A percentile compares a stretch with the other conserved stretches of the same genome.
Conservation (phyloP, 1,284 basidiomycete species). For the Puccinia horiana region DNA sequence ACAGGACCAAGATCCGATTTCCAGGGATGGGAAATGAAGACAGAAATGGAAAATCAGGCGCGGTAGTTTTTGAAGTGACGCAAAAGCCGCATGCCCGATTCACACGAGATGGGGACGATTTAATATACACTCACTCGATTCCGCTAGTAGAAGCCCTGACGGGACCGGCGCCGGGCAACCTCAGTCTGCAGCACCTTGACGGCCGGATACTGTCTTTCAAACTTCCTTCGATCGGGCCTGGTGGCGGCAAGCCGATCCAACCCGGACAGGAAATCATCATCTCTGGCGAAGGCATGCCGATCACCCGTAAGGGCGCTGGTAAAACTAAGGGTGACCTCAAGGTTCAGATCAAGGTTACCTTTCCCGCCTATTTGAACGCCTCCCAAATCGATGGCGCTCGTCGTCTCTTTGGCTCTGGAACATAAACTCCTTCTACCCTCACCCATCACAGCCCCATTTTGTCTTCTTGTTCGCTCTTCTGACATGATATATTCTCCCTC, state of each 20-base stretch:
- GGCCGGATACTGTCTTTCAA: conserved; percentile 72
- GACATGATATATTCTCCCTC: not conserved
- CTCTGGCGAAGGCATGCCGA: conserved; percentile 83
- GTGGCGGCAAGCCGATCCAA: conserved; percentile 63
- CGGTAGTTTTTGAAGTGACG: conserved; percentile 76
- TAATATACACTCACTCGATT: conserved; percentile 68
- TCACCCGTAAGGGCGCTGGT: conserved; percentile 73
- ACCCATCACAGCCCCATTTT: not conserved
- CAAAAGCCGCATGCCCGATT: conserved; percentile 82
- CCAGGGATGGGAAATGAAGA: conserved; percentile 80
- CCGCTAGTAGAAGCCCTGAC: conserved; percentile 80
- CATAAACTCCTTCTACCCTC: not conserved
- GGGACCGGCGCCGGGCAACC: conserved; percentile 60
- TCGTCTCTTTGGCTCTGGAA: conserved; percentile 31
- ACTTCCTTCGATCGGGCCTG: conserved; percentile 66
- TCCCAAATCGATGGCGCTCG: conserved; percentile 75
- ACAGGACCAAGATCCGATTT: conserved; percentile 86
- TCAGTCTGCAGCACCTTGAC: conserved; percentile 71
- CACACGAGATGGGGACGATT: conserved; percentile 76
- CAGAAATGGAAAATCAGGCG: conserved; percentile 72
- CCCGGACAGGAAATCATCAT: conserved; percentile 74
- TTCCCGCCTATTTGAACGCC: conserved; percentile 73
- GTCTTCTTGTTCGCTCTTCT: not conserved
- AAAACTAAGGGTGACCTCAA: conserved; percentile 79
- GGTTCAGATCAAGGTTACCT: conserved; percentile 78